Evolutionary conservation across 78 protist species (phyloP).

Genomic region (Chrysochromulina parva): DNA sequence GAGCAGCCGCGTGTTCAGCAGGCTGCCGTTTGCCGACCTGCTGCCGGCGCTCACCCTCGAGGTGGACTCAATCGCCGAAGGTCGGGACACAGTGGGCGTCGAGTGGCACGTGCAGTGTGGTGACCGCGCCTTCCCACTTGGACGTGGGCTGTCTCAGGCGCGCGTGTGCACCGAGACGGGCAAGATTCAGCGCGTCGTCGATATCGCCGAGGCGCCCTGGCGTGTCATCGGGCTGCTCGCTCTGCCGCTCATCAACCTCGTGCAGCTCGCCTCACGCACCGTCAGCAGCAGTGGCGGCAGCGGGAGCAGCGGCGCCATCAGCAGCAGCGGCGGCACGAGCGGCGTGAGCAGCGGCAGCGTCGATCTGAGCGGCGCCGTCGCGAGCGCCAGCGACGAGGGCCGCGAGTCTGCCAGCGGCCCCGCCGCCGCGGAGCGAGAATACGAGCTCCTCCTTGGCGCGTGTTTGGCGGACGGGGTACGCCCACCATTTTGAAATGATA

Average conservation of each 20-base stretch:
- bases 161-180: not conserved
- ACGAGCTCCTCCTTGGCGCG: too few relatives aligned
- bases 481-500: too few relatives aligned
- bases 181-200: slow-evolving; percentile 27
- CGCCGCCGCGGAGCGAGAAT: too few relatives aligned
- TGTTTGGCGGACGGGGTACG: too few relatives aligned
- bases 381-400: too few relatives aligned
- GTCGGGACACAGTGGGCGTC: slow-evolving; percentile 14
- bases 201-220: slow-evolving; percentile 43
- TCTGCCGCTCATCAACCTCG: not conserved
- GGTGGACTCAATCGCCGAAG: slow-evolving; percentile 10
- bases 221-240: not conserved
- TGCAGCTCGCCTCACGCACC: too few relatives aligned
- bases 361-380: too few relatives aligned
- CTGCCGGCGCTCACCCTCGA: not conserved
- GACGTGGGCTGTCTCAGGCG: slow-evolving; percentile 38
- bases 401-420: too few relatives aligned
- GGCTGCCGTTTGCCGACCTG: not conserved
- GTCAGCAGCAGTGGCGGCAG: too few relatives aligned
- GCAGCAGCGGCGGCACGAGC: too few relatives aligned
- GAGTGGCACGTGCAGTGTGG: slow-evolving; percentile 40
- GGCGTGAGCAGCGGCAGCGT: too few relatives aligned
- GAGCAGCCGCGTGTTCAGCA: not conserved
- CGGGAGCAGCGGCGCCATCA: too few relatives aligned
- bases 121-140: slow-evolving; percentile 4